phyloP scores from a whole-genome alignment of 441 rosid species.

The Pelargonium fulgidum region DNA sequence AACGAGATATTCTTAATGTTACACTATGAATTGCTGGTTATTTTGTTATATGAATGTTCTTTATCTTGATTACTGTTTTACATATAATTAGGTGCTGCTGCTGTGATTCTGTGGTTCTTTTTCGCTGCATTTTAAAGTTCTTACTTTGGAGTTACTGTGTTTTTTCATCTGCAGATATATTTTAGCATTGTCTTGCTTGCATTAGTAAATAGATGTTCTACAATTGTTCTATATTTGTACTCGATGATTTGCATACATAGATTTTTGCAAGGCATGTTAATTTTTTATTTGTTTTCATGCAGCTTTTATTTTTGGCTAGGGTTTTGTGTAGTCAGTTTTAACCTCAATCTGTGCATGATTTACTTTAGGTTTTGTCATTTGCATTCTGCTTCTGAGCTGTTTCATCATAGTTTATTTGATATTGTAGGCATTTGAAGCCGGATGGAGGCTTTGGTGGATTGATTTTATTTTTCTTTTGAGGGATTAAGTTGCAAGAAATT shows the following conservation, averaged over 20 bases:
- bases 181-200: too few relatives aligned
- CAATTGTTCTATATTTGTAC: not conserved
- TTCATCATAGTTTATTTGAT: not conserved
- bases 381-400: not conserved
- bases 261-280: too few relatives aligned
- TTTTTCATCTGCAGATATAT: too few relatives aligned
- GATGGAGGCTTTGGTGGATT: slow-evolving; percentile 8
- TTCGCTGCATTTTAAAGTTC: too few relatives aligned
- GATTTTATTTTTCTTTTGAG: not conserved
- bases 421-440: not conserved
- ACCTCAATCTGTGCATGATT: not conserved
- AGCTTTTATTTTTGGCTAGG: not conserved
- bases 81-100: not conserved
- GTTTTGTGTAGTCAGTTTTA: not conserved
- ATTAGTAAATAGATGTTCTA: too few relatives aligned
- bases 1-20: too few relatives aligned
- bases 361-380: not conserved
- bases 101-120: too few relatives aligned
- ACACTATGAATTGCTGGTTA: not conserved
- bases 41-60: not conserved
- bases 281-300: too few relatives aligned
- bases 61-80: not conserved
- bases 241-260: not conserved
- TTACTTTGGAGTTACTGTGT: too few relatives aligned
- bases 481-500: not conserved